Evolutionary conservation across 129 eudicot genomes (phyloP).

Genomic region (sunflower (Helianthus annuus)): HanXRQr2.0-SUNRISE NC_035438.2:136769221-136769720

Average conservation of each 20-base stretch:
- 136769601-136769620: slow-evolving; percentile 21
- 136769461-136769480: slow-evolving; percentile 75
- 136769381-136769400: slow-evolving; percentile 67
- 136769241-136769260: slow-evolving; percentile 82
- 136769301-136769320: slow-evolving; percentile 72
- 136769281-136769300: slow-evolving; percentile 62
- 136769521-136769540: slow-evolving; percentile 55
- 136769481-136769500: slow-evolving; percentile 87
- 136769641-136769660: slow-evolving; percentile 57
- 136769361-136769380: slow-evolving; percentile 78
- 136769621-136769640: slow-evolving; percentile 39
- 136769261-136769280: slow-evolving; percentile 82
- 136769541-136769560: slow-evolving; percentile 56
- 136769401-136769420: slow-evolving; percentile 62
- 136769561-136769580: slow-evolving; percentile 60
- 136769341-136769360: slow-evolving; percentile 69
- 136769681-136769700: slow-evolving; percentile 88
- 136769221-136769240: slow-evolving; percentile 59
- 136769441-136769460: slow-evolving; percentile 42
- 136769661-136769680: slow-evolving; percentile 52
- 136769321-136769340: slow-evolving; percentile 75
- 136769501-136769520: slow-evolving; percentile 64
- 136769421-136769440: slow-evolving; percentile 59
- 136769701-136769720: slow-evolving; percentile 64
- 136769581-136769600: slow-evolving; percentile 52